Percentiles rank a stretch among this genome's conserved stretches.
These are phyloP conservation scores for Achaetomiella virescens DNA, from an alignment of 495 filamentous ascomycete genomes.

Conservation along the genomic window DNA sequence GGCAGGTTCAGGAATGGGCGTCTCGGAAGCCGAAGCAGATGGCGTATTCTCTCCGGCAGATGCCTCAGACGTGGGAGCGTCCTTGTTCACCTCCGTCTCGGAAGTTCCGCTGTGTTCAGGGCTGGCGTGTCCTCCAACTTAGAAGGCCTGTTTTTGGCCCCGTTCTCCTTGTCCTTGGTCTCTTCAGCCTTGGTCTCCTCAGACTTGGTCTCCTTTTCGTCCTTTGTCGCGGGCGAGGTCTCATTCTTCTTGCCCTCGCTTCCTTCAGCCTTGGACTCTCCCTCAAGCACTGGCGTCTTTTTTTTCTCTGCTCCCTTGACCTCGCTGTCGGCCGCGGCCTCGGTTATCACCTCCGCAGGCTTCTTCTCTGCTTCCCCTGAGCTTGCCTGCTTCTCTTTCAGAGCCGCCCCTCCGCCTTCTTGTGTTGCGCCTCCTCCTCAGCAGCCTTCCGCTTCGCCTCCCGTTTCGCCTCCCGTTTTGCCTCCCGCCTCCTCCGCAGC, in stretches of 20 bases:
- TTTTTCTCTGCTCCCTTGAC: not conserved
- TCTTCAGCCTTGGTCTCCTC: not conserved
- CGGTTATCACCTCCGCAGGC: not conserved
- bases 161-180: not conserved
- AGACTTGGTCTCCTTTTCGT: not conserved
- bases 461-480: slow-evolving; percentile 17
- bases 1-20: not conserved
- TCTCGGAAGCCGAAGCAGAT: slow-evolving; percentile 4
- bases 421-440: slow-evolving; percentile 7
- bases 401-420: not conserved
- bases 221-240: not conserved
- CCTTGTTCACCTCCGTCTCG: not conserved
- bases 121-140: not conserved
- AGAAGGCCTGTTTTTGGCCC: not conserved
- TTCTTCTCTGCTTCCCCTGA: not conserved
- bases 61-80: slow-evolving; percentile 16
- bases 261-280: not conserved
- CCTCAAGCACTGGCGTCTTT: not conserved
- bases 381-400: not conserved
- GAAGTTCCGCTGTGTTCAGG: not conserved
- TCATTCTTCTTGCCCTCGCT: not conserved
- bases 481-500: slow-evolving; percentile 28
- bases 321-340: not conserved
- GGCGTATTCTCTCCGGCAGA: slow-evolving; percentile 17
- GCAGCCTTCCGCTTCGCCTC: slow-evolving; percentile 24